These are phyloP conservation scores for Babesia ovata DNA, from an alignment of 169 alveolate species.

Conservation along the genomic window DNA sequence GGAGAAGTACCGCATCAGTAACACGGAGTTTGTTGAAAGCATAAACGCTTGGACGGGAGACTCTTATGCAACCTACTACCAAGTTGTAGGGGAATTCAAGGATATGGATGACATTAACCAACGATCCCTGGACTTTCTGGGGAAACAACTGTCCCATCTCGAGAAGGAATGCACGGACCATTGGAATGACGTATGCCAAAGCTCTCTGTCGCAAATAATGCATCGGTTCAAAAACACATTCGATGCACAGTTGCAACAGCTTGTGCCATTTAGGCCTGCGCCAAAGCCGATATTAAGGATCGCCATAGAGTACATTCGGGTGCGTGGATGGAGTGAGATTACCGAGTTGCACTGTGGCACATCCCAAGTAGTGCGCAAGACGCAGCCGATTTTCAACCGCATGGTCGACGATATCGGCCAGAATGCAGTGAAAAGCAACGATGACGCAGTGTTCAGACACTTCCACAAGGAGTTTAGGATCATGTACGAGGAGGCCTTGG, in stretches of 20 bases:
- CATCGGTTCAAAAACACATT: conserved; percentile 17
- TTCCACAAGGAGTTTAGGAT: conserved; percentile 18
- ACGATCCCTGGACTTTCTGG: conserved; percentile 8
- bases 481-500: conserved; percentile 18
- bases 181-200: conserved; percentile 36
- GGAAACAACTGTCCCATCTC: conserved; percentile 11
- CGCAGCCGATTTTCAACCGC: not conserved
- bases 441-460: conserved; percentile 8
- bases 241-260: conserved; percentile 6
- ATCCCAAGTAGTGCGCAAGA: not conserved
- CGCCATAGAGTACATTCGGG: conserved; percentile 29
- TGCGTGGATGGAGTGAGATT: not conserved
- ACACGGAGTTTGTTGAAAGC: conserved; percentile 7
- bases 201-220: not conserved
- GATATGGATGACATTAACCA: conserved; percentile 15
- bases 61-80: conserved; percentile 15
- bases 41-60: conserved; percentile 2
- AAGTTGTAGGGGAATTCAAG: conserved; percentile 52
- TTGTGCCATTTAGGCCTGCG: conserved; percentile 23
- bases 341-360: conserved; percentile 11
- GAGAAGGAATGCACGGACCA: conserved; percentile 20
- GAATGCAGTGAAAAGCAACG: not conserved
- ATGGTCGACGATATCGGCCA: conserved; percentile 8
- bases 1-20: conserved; percentile 26
- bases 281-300: conserved; percentile 3